Evolutionary conservation across 148 eudicot genomes (phyloP).

Genomic region (Arbutus unedo): DNA sequence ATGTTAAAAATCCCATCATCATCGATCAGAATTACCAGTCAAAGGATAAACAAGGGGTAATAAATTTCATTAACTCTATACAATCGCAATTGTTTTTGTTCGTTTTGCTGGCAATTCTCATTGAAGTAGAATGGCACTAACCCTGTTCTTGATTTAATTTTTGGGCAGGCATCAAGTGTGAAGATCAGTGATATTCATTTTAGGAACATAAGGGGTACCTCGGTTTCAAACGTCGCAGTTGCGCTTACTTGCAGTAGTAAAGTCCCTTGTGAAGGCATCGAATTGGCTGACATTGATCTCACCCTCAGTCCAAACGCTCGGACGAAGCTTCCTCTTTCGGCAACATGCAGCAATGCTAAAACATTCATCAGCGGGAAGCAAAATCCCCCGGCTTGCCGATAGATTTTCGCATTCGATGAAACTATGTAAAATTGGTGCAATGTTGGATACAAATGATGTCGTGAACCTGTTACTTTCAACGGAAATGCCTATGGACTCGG

Average conservation of each 20-base stretch:
- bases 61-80: not conserved
- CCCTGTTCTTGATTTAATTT: not conserved
- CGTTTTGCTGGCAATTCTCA: not conserved
- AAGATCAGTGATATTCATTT: constrained; percentile 35
- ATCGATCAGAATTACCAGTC: constrained; percentile 48
- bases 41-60: constrained; percentile 25
- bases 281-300: constrained; percentile 32
- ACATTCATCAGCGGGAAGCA: constrained; percentile 27
- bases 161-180: not conserved
- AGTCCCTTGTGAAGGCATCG: constrained; percentile 50
- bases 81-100: not conserved
- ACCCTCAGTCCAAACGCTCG: not conserved
- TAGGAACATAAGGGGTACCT: constrained; percentile 60
- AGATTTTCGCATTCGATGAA: not conserved
- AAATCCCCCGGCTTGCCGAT: constrained; percentile 22
- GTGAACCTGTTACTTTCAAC: too few relatives aligned
- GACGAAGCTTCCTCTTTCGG: not conserved
- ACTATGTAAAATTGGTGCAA: not conserved
- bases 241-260: constrained; percentile 38
- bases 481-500: not conserved
- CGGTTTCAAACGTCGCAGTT: constrained; percentile 22
- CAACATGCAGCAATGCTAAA: constrained; percentile 44
- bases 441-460: too few relatives aligned
- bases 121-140: not conserved
- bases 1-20: constrained; percentile 47